Evolutionary conservation across 768 basidiomycete genomes (phyloP).

Genomic region (Tricholoma terreum): DNA sequence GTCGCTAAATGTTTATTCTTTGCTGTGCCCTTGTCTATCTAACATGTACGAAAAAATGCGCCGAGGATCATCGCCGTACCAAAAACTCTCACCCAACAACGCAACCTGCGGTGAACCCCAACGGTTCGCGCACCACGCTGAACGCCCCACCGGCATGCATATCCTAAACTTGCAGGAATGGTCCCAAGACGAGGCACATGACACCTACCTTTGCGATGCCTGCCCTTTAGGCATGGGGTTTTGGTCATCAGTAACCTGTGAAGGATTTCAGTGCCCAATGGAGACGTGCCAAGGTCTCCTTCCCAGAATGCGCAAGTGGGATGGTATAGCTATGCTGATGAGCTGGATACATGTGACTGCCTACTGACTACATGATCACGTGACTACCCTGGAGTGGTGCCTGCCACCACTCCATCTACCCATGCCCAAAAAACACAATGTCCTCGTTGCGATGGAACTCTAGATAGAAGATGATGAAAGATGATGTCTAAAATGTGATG

Average conservation of each 20-base stretch:
- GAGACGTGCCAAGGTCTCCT: too few relatives aligned
- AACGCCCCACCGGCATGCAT: slow-evolving; percentile 11
- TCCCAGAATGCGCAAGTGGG: too few relatives aligned
- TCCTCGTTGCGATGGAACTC: too few relatives aligned
- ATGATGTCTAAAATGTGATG: too few relatives aligned
- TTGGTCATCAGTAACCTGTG: slow-evolving; percentile 10
- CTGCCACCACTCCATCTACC: too few relatives aligned
- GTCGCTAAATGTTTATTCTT: slow-evolving; percentile 34
- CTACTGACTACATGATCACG: too few relatives aligned
- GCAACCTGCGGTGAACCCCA: slow-evolving; percentile 19
- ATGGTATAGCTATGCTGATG: too few relatives aligned
- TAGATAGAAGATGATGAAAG: too few relatives aligned
- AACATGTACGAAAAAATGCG: slow-evolving; percentile 29
- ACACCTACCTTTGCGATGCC: slow-evolving; percentile 21
- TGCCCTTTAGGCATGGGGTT: slow-evolving; percentile 20
- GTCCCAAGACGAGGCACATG: slow-evolving; percentile 8
- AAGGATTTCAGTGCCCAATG: slow-evolving; percentile 9
- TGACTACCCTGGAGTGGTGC: too few relatives aligned
- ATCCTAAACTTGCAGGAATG: too few relatives aligned
- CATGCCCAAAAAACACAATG: too few relatives aligned
- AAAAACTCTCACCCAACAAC: slow-evolving; percentile 21
- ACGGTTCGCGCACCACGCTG: slow-evolving; percentile 28
- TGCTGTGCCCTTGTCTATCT: slow-evolving; percentile 24
- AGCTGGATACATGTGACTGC: too few relatives aligned
- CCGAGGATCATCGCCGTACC: slow-evolving; percentile 11